Percentiles rank a stretch among this genome's conserved stretches.
phyloP scores from a whole-genome alignment of 176 grass and related monocot species.

The Triticum urartu region DNA sequence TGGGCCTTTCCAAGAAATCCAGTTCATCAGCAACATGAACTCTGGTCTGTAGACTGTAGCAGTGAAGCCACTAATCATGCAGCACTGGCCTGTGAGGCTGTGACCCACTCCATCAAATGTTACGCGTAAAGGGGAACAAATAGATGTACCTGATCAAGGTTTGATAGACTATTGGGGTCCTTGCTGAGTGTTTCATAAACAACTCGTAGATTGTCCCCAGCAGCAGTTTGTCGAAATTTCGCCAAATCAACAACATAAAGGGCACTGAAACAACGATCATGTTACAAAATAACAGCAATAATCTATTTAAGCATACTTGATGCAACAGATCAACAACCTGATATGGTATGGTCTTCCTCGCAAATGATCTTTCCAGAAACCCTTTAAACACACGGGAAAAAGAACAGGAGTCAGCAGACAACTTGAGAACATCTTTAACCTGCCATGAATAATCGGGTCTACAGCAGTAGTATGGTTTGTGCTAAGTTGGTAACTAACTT shows the following conservation, averaged over 20 bases:
- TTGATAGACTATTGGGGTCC: constrained; percentile 97
- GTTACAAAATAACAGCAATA: constrained; percentile 28
- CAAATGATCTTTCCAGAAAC: constrained; percentile 99
- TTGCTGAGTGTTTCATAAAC: constrained; percentile 98
- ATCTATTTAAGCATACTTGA: constrained; percentile 11
- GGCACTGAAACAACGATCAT: constrained; percentile 61
- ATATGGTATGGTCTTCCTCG: constrained; percentile 95
- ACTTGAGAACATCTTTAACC: constrained; percentile 21
- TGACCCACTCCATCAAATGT: neutral
- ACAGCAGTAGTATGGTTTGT: constrained; percentile 20
- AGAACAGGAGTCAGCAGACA: constrained; percentile 30
- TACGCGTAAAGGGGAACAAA: constrained; percentile 6
- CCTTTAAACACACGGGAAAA: constrained; percentile 40
- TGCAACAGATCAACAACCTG: constrained; percentile 49
- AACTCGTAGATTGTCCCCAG: constrained; percentile 87
- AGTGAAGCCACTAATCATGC: neutral
- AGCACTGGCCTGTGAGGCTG: neutral
- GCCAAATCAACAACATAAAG: constrained; percentile 98
- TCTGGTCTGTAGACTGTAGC: constrained; percentile 2
- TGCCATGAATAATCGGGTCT: constrained; percentile 20
- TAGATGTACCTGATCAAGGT: constrained; percentile 90
- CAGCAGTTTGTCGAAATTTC: constrained; percentile 92
- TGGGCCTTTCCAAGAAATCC: constrained; percentile 10
- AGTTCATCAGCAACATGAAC: neutral
- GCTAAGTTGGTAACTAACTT: constrained; percentile 57